Conservation (phyloP, 2,329 filamentous ascomycete species). For the Fusarium tjaetaba region DNA sequence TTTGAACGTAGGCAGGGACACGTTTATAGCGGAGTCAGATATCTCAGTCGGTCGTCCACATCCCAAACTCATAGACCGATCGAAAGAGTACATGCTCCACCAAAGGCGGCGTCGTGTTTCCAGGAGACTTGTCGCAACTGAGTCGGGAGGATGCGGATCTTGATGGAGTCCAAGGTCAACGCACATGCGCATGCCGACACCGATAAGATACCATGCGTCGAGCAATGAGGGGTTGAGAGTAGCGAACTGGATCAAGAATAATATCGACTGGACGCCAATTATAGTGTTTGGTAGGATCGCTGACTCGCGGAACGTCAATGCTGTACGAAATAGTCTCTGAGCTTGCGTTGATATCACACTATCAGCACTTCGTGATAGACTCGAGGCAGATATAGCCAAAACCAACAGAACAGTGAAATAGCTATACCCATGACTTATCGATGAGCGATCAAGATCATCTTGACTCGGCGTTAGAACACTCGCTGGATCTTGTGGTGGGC, state of each 20-base stretch:
- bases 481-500: background rate
- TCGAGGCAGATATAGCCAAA: background rate
- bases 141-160: background rate
- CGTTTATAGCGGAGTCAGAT: background rate
- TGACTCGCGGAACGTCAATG: background rate
- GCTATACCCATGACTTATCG: background rate
- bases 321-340: background rate
- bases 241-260: conserved; percentile 3
- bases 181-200: conserved; percentile 11
- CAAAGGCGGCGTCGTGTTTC: conserved; percentile 7
- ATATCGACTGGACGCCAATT: background rate
- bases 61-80: conserved; percentile 12
- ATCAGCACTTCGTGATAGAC: conserved; percentile 6
- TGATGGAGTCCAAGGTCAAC: conserved; percentile 11
- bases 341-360: conserved; percentile 5
- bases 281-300: conserved; percentile 7
- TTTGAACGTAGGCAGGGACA: background rate
- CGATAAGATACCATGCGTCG: conserved; percentile 11
- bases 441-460: background rate
- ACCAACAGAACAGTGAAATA: background rate
- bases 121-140: background rate
- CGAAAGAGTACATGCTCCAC: conserved; percentile 16
- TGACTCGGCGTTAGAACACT: background rate
- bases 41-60: conserved; percentile 8
- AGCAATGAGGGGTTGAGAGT: conserved; percentile 9